phyloP scores from a whole-genome alignment of 768 basidiomycete genomes.

The Lactarius akahatsu region DNA sequence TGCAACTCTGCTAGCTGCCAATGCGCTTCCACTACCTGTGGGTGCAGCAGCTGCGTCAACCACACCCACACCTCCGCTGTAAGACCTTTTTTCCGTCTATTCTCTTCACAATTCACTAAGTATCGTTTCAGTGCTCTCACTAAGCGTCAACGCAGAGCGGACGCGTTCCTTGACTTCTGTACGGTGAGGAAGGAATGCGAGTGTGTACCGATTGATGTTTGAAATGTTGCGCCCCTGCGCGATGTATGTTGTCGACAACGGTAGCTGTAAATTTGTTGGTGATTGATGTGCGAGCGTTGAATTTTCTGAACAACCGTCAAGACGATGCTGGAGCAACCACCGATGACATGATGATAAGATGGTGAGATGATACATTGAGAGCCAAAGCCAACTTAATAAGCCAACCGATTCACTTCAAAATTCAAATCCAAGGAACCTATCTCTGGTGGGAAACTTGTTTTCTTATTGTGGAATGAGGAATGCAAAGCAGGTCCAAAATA shows the following conservation, averaged over 20 bases:
- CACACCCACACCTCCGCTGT: slow-evolving; percentile 9
- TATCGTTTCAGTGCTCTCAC: background rate
- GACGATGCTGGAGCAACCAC: background rate
- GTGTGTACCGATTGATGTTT: background rate
- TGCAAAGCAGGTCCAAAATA: too few relatives aligned
- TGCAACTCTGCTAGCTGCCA: slow-evolving; percentile 15
- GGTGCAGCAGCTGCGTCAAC: slow-evolving; percentile 21
- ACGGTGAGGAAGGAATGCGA: background rate
- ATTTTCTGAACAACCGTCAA: background rate
- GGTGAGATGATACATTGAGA: too few relatives aligned
- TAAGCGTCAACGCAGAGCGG: background rate
- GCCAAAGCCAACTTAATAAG: background rate
- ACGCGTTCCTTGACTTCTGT: background rate
- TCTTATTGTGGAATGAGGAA: too few relatives aligned
- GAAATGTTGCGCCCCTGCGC: background rate
- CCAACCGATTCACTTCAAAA: background rate
- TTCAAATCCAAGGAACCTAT: background rate
- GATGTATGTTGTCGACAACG: slow-evolving; percentile 7
- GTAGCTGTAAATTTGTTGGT: background rate
- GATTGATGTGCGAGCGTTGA: background rate
- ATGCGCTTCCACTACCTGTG: slow-evolving; percentile 16
- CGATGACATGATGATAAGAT: too few relatives aligned
- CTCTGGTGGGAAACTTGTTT: background rate
- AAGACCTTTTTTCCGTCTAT: background rate
- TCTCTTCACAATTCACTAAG: background rate